These are phyloP conservation scores for Dichotomopilus funicola DNA, from an alignment of 2,329 filamentous ascomycete species.

Conservation along the genomic window DNA sequence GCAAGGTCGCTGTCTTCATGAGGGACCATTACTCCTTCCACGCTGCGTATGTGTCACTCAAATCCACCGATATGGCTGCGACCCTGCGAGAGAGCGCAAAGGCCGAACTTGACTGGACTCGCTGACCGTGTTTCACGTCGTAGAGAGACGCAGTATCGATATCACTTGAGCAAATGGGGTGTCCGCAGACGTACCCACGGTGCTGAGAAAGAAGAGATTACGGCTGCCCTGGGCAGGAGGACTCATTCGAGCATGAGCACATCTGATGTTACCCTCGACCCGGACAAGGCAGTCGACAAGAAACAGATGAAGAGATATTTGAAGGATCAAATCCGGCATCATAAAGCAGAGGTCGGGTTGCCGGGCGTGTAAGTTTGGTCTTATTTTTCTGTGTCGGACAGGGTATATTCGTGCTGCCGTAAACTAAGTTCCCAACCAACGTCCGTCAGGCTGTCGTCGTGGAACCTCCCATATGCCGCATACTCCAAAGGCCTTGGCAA, in stretches of 20 bases:
- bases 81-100: neutral
- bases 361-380: slow-evolving; percentile 4
- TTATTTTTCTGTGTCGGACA: no score
- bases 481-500: neutral
- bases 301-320: slow-evolving; percentile 4
- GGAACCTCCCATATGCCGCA: slow-evolving; percentile 4
- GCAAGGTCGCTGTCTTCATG: slow-evolving; percentile 5
- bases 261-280: neutral
- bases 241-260: neutral
- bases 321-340: slow-evolving; percentile 1
- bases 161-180: slow-evolving; percentile 4
- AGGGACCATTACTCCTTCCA: slow-evolving; percentile 2
- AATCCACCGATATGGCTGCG: neutral
- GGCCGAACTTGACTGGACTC: no score
- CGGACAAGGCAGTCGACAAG: slow-evolving; percentile 4
- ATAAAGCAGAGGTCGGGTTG: neutral
- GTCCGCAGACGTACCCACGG: neutral
- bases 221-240: neutral
- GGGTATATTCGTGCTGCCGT: no score
- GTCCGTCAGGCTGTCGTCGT: neutral
- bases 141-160: slow-evolving; percentile 6
- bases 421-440: neutral
- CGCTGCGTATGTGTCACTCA: neutral
- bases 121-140: neutral
- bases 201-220: neutral